These are phyloP conservation scores for Cercis canadensis DNA, from an alignment of 306 rosid genomes.

Conservation along the genomic window DNA sequence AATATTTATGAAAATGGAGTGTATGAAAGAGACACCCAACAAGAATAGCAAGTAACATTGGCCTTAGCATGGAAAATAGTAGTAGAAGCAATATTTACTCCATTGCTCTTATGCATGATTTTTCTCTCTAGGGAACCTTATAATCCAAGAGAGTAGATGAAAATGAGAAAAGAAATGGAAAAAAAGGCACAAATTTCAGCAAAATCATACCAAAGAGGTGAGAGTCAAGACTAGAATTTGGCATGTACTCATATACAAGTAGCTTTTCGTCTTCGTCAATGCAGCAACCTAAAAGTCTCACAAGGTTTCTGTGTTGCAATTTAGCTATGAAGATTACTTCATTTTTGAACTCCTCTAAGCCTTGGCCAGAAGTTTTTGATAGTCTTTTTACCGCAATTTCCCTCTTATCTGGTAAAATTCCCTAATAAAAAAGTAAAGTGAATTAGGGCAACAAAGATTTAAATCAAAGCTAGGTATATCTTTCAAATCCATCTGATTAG, in stretches of 20 bases:
- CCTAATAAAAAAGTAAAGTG: slow-evolving; percentile 36
- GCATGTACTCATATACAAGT: slow-evolving; percentile 62
- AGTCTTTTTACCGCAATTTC: slow-evolving; percentile 64
- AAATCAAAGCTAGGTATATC: neutral
- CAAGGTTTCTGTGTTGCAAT: slow-evolving; percentile 67
- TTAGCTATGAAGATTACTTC: slow-evolving; percentile 50
- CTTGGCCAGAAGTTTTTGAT: slow-evolving; percentile 56
- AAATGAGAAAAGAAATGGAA: too few relatives aligned
- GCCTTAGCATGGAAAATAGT: too few relatives aligned
- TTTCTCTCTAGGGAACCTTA: too few relatives aligned
- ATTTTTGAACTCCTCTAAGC: slow-evolving; percentile 62
- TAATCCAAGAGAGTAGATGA: too few relatives aligned
- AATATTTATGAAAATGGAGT: too few relatives aligned
- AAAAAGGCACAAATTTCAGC: too few relatives aligned
- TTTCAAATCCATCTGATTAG: neutral
- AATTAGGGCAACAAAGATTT: neutral
- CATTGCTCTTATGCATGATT: too few relatives aligned
- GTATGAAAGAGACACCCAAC: too few relatives aligned
- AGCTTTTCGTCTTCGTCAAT: slow-evolving; percentile 58
- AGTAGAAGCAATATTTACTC: too few relatives aligned
- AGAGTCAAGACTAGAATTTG: slow-evolving; percentile 54
- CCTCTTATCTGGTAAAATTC: slow-evolving; percentile 54
- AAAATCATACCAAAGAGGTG: slow-evolving; percentile 52
- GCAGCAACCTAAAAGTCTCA: slow-evolving; percentile 63
- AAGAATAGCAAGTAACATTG: too few relatives aligned